These are phyloP conservation scores for Candida odintsovae DNA, from an alignment of 805 yeast genomes.

Conservation along the genomic window DNA sequence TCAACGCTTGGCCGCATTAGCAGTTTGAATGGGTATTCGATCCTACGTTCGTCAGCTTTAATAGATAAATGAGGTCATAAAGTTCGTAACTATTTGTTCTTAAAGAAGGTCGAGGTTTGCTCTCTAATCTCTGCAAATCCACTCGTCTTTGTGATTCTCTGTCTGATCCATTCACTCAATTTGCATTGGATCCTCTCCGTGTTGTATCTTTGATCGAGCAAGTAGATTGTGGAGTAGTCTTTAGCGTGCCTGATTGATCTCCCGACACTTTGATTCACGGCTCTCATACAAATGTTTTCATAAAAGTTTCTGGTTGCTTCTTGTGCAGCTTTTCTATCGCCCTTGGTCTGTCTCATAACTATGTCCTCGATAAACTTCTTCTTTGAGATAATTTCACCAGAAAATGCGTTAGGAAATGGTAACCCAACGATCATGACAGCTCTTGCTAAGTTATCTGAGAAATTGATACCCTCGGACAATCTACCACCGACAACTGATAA, in stretches of 20 bases:
- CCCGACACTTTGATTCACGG: constrained; percentile 90
- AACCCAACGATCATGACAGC: constrained; percentile 83
- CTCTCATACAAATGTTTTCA: constrained; percentile 84
- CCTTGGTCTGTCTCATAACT: constrained; percentile 42
- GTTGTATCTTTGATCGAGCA: constrained; percentile 62
- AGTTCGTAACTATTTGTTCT: background rate
- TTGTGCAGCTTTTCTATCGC: constrained; percentile 37
- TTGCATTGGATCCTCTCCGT: constrained; percentile 43
- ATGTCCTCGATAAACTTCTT: constrained; percentile 54
- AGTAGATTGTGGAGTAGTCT: constrained; percentile 73
- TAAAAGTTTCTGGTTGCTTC: constrained; percentile 51
- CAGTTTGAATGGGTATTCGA: background rate
- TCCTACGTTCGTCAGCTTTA: background rate
- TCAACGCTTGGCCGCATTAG: too few species aligned
- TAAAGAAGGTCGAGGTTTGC: constrained; percentile 19
- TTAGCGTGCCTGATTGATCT: constrained; percentile 79
- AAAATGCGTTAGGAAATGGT: constrained; percentile 80
- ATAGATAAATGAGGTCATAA: background rate
- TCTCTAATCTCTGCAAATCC: constrained; percentile 15
- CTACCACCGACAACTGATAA: constrained; percentile 91
- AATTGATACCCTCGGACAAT: constrained; percentile 90
- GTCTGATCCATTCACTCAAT: constrained; percentile 69
- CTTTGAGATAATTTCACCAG: constrained; percentile 77
- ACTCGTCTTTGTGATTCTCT: constrained; percentile 26
- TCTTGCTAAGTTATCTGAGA: constrained; percentile 81